Evolutionary conservation across 208 protist genomes (phyloP).

Genomic region (Eutreptiella sp.): DNA sequence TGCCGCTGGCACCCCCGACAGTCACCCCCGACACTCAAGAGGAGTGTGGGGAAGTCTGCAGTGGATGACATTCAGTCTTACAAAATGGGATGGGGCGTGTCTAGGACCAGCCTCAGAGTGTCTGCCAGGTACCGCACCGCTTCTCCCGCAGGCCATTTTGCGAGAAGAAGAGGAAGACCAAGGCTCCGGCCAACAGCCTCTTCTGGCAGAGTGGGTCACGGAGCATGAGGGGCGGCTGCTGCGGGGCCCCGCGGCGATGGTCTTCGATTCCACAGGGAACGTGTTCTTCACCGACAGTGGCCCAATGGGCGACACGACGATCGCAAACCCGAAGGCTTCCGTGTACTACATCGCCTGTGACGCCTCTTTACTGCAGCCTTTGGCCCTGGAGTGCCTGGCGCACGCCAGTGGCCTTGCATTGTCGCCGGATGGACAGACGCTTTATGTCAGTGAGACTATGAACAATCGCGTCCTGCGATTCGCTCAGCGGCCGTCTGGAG

Average conservation of each 20-base stretch:
- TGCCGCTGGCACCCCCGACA: too few species aligned
- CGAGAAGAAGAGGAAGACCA: background rate
- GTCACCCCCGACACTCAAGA: too few species aligned
- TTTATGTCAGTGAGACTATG: constrained; percentile 32
- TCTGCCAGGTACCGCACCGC: too few species aligned
- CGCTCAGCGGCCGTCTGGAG: constrained; percentile 22
- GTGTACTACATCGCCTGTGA: constrained; percentile 24
- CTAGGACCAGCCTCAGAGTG: too few species aligned
- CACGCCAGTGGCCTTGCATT: constrained; percentile 14
- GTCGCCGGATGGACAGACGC: background rate
- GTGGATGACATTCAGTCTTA: too few species aligned
- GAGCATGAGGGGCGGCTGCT: background rate
- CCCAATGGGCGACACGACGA: constrained; percentile 17
- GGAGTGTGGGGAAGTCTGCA: too few species aligned
- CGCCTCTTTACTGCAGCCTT: background rate
- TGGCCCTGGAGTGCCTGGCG: constrained; percentile 12
- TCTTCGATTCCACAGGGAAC: background rate
- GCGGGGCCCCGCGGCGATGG: background rate
- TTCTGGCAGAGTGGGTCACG: background rate
- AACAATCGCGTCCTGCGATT: constrained; percentile 16
- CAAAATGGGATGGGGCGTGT: too few species aligned
- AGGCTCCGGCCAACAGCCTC: too few species aligned
- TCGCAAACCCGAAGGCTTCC: constrained; percentile 21
- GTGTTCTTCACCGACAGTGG: constrained; percentile 30
- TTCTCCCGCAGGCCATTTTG: background rate